Percentiles rank a stretch among this genome's conserved stretches.
Conservation (phyloP, 1,284 basidiomycete species). For the Apiotrichum sp. region DNA sequence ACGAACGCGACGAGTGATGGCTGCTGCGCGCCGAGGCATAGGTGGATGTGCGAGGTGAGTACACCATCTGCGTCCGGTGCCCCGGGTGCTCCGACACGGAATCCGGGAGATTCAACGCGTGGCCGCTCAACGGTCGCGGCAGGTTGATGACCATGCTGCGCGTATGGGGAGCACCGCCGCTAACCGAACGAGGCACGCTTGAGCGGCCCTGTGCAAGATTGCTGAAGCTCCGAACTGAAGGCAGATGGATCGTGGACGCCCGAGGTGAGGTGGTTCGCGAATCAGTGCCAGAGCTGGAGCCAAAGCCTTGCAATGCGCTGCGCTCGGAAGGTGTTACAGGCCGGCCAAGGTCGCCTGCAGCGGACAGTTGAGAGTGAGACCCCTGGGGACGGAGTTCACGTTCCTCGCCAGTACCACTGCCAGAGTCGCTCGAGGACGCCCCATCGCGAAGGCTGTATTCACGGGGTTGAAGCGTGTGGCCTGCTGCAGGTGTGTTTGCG, state of each 20-base stretch:
- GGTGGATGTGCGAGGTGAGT: background rate
- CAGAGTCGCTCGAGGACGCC: background rate
- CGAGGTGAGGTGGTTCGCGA: conserved; percentile 11
- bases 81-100: background rate
- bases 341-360: background rate
- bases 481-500: conserved; percentile 18
- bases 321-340: background rate
- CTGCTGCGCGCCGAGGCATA: background rate
- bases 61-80: background rate
- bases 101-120: background rate
- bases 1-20: background rate
- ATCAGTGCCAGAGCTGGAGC: conserved; percentile 5
- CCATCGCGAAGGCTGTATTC: background rate
- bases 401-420: background rate
- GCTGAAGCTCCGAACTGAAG: background rate
- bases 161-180: conserved; percentile 12
- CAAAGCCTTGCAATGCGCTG: background rate
- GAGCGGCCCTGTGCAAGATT: conserved; percentile 1
- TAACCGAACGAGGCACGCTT: background rate
- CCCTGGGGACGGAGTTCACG: background rate
- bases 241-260: conserved; percentile 1
- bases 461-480: background rate
- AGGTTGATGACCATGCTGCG: conserved; percentile 10
- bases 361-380: background rate
- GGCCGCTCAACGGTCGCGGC: conserved; percentile 10